Evolutionary conservation across 768 basidiomycete species (phyloP).

Genomic region (Tricholoma saponaceum): DNA sequence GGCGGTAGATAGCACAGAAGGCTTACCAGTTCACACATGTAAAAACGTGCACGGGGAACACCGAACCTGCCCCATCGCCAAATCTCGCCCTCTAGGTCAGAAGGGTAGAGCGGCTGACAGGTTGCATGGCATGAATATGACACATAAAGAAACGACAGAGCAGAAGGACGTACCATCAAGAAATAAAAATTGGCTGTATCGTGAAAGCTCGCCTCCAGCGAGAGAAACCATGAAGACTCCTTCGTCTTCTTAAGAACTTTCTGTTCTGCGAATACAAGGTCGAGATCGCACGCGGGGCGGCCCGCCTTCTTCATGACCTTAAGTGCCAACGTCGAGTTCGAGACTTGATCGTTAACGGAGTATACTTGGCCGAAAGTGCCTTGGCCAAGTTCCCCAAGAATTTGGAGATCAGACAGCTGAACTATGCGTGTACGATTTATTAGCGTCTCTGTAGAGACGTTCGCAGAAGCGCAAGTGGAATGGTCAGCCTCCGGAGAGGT

Average conservation of each 20-base stretch:
- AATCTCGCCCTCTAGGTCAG: slow-evolving; percentile 27
- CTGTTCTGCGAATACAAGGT: slow-evolving; percentile 7
- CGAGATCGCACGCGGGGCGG: not conserved
- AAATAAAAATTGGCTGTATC: slow-evolving; percentile 15
- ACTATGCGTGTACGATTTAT: not conserved
- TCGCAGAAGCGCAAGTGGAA: not conserved
- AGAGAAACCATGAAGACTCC: slow-evolving; percentile 1
- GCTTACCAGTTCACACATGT: slow-evolving; percentile 32
- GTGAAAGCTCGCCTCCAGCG: slow-evolving; percentile 10
- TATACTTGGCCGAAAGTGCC: slow-evolving; percentile 12
- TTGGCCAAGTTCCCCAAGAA: slow-evolving; percentile 8
- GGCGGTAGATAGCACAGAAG: not conserved
- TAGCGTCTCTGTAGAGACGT: not conserved
- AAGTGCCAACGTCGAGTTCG: slow-evolving; percentile 6
- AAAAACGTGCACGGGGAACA: slow-evolving; percentile 24
- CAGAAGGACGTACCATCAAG: not conserved
- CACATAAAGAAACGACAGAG: not conserved
- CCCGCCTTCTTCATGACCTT: slow-evolving; percentile 9
- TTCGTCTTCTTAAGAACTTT: slow-evolving; percentile 1
- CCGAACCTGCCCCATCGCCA: slow-evolving; percentile 20
- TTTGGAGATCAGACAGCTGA: slow-evolving; percentile 5
- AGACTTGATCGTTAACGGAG: slow-evolving; percentile 5
- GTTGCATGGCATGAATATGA: not conserved
- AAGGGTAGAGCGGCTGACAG: slow-evolving; percentile 23
- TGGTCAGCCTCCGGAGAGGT: not conserved